Evolutionary conservation across 2,329 filamentous ascomycete genomes (phyloP).

Genomic region (Diaporthe ampelina): DNA sequence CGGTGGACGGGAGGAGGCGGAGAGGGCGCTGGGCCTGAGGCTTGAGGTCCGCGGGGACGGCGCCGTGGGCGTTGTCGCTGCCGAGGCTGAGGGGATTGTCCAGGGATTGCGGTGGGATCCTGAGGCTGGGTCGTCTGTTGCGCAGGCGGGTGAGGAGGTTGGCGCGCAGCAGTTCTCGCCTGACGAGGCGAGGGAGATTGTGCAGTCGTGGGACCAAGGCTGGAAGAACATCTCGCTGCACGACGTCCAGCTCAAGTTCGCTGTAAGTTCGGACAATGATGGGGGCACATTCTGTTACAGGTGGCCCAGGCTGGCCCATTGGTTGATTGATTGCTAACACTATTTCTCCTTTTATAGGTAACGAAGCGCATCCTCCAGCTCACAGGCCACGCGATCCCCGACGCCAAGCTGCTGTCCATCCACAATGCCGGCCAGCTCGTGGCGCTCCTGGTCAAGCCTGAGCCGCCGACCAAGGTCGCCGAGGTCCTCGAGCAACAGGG

Average conservation of each 20-base stretch:
- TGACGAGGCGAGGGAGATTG: constrained; percentile 58
- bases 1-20: constrained; percentile 53
- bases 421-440: constrained; percentile 69
- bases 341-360: constrained; percentile 66
- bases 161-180: constrained; percentile 46
- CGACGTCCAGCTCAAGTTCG: constrained; percentile 77
- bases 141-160: constrained; percentile 41
- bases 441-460: constrained; percentile 64
- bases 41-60: constrained; percentile 57
- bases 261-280: constrained; percentile 63
- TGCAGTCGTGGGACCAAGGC: constrained; percentile 62
- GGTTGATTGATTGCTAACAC: constrained; percentile 38
- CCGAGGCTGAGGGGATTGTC: constrained; percentile 50
- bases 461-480: constrained; percentile 73
- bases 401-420: constrained; percentile 73
- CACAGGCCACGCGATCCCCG: constrained; percentile 82
- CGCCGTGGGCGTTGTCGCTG: constrained; percentile 54
- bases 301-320: not conserved
- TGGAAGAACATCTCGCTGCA: constrained; percentile 72
- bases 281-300: not conserved
- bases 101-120: constrained; percentile 44
- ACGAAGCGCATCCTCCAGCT: constrained; percentile 85
- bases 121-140: constrained; percentile 15
- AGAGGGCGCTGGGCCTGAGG: constrained; percentile 52
- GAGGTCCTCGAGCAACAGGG: constrained; percentile 66